A percentile compares a stretch with the other conserved stretches of the same genome.
Evolutionary conservation across 768 basidiomycete genomes (phyloP).

Genomic region (Serendipita indica): DNA sequence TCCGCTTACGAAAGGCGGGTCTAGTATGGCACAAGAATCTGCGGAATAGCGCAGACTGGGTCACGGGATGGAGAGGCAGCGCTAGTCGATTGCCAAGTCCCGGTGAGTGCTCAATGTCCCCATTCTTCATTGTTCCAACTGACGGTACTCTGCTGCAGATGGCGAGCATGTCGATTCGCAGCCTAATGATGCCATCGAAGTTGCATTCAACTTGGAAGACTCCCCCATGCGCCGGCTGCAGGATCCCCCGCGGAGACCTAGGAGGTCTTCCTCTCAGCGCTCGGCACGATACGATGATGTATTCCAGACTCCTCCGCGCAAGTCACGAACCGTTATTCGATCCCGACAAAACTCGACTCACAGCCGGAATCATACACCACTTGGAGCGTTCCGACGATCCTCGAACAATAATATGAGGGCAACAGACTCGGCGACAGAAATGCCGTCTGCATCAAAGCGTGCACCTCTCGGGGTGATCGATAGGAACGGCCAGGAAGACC

Average conservation of each 20-base stretch:
- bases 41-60: background rate
- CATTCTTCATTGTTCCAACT: background rate
- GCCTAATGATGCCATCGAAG: no score
- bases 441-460: no score
- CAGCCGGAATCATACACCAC: background rate
- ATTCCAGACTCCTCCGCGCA: background rate
- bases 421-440: no score
- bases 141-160: background rate
- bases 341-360: background rate
- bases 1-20: background rate
- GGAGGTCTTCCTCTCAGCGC: slow-evolving; percentile 1
- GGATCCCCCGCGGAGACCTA: background rate
- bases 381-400: no score
- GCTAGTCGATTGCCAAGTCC: slow-evolving; percentile 2
- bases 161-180: background rate
- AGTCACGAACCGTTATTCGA: background rate
- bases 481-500: no score
- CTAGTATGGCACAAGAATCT: background rate
- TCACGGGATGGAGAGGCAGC: background rate
- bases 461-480: no score
- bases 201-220: background rate
- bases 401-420: background rate
- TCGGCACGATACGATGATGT: background rate
- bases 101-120: background rate
- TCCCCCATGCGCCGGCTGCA: background rate